Conservation (phyloP, 2,329 filamentous ascomycete genomes). For the Epichloe amarillans region DNA sequence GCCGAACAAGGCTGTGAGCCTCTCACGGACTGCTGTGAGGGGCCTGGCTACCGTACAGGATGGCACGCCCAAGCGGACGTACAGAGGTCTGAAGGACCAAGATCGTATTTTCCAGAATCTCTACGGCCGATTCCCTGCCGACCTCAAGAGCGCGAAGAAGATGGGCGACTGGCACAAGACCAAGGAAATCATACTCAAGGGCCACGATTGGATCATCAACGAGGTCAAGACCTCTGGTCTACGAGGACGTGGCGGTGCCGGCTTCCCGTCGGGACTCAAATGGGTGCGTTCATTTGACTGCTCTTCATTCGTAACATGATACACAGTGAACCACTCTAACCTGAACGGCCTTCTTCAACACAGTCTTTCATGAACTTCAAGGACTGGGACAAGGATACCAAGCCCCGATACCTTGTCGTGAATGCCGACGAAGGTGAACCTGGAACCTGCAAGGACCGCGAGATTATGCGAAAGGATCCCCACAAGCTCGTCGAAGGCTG, state of each 20-base stretch:
- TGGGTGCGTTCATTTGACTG: constrained; percentile 52
- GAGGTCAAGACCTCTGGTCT: constrained; percentile 96
- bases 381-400: constrained; percentile 95
- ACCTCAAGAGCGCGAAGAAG: constrained; percentile 89
- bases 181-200: constrained; percentile 94
- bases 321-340: background rate
- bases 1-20: constrained; percentile 24
- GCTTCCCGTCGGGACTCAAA: constrained; percentile 97
- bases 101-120: constrained; percentile 99
- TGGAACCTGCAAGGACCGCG: constrained; percentile 97
- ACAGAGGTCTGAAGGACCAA: constrained; percentile 86
- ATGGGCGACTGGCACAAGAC: constrained; percentile 99
- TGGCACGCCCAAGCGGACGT: constrained; percentile 53
- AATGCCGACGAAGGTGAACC: constrained; percentile 98
- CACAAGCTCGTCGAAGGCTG: constrained; percentile 98
- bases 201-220: constrained; percentile 96
- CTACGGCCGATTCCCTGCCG: constrained; percentile 82
- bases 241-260: constrained; percentile 89
- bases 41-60: constrained; percentile 74
- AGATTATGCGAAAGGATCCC: constrained; percentile 99
- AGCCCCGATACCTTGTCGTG: constrained; percentile 92
- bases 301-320: background rate
- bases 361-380: constrained; percentile 99
- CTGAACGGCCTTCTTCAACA: background rate
- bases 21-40: constrained; percentile 39